Percentiles rank a stretch among this genome's conserved stretches.
Evolutionary conservation across 2,329 filamentous ascomycete species (phyloP).

Genomic region (Epichloe typhina): DNA sequence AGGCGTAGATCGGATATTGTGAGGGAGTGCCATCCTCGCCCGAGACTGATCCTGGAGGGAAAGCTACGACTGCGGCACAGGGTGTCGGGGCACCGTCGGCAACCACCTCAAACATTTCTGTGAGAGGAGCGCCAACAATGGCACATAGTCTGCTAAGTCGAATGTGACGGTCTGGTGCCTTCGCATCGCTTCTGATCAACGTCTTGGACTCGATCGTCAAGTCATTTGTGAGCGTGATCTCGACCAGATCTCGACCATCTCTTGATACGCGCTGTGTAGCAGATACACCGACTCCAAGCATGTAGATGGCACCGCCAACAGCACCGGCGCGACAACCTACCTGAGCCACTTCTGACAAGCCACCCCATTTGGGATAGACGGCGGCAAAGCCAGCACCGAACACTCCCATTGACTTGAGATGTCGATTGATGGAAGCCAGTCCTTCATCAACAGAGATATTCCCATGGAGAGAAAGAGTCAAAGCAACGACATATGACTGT

Average conservation of each 20-base stretch:
- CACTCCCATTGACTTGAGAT: slow-evolving; percentile 73
- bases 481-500: slow-evolving; percentile 46
- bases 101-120: slow-evolving; percentile 52
- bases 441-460: slow-evolving; percentile 52
- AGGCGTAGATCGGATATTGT: slow-evolving; percentile 38
- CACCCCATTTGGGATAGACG: slow-evolving; percentile 87
- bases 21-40: slow-evolving; percentile 19
- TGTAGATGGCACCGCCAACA: slow-evolving; percentile 83
- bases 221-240: slow-evolving; percentile 42
- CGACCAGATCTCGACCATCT: slow-evolving; percentile 19
- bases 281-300: slow-evolving; percentile 59
- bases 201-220: slow-evolving; percentile 41
- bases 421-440: slow-evolving; percentile 59
- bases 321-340: slow-evolving; percentile 82
- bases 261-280: slow-evolving; percentile 9
- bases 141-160: slow-evolving; percentile 49
- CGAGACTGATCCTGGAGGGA: slow-evolving; percentile 40
- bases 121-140: slow-evolving; percentile 54
- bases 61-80: slow-evolving; percentile 57
- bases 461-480: slow-evolving; percentile 60
- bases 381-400: slow-evolving; percentile 85
- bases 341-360: slow-evolving; percentile 77
- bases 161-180: slow-evolving; percentile 12
- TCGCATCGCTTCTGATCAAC: slow-evolving; percentile 34
- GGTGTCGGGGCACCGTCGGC: slow-evolving; percentile 66